Conservation (phyloP, 2,329 filamentous ascomycete species). For the Fusarium veterinarium region DNA sequence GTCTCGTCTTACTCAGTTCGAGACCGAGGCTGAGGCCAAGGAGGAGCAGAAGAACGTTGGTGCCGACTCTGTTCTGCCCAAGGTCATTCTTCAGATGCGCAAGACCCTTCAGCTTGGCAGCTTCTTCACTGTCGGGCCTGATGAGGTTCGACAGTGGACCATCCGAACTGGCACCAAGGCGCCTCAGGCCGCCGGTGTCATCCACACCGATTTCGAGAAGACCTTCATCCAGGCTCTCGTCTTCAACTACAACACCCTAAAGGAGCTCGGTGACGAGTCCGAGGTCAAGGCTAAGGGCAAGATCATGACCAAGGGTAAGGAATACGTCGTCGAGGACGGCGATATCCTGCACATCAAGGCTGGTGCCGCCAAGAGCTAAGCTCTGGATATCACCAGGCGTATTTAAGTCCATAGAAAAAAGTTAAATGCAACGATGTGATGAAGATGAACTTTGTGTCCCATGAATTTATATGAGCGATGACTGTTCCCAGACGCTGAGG, state of each 20-base stretch:
- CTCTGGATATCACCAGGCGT: conserved; percentile 15
- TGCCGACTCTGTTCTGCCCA: conserved; percentile 89
- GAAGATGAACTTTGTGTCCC: neutral
- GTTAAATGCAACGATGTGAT: conserved; percentile 42
- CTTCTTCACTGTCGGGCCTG: conserved; percentile 96
- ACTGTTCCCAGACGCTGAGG: neutral
- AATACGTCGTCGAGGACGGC: conserved; percentile 89
- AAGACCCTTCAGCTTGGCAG: conserved; percentile 89
- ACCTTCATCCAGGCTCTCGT: conserved; percentile 98
- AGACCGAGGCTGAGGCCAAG: conserved; percentile 78
- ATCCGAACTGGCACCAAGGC: conserved; percentile 96
- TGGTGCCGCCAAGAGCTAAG: conserved; percentile 79
- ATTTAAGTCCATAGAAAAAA: conserved; percentile 34
- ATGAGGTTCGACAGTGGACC: conserved; percentile 99
- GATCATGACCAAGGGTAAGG: conserved; percentile 98
- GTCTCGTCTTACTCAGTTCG: conserved; percentile 86
- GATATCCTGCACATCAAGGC: conserved; percentile 90
- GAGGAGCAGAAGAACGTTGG: conserved; percentile 92
- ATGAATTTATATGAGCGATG: neutral
- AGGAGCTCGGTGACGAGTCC: conserved; percentile 88
- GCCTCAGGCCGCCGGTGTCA: conserved; percentile 96
- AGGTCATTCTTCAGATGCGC: conserved; percentile 93
- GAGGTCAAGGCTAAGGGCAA: conserved; percentile 95
- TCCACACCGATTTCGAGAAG: conserved; percentile 99
- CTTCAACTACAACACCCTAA: conserved; percentile 86